These are phyloP conservation scores for Hemileccinum rubropunctum DNA, from an alignment of 768 basidiomycete species.

Conservation along the genomic window DNA sequence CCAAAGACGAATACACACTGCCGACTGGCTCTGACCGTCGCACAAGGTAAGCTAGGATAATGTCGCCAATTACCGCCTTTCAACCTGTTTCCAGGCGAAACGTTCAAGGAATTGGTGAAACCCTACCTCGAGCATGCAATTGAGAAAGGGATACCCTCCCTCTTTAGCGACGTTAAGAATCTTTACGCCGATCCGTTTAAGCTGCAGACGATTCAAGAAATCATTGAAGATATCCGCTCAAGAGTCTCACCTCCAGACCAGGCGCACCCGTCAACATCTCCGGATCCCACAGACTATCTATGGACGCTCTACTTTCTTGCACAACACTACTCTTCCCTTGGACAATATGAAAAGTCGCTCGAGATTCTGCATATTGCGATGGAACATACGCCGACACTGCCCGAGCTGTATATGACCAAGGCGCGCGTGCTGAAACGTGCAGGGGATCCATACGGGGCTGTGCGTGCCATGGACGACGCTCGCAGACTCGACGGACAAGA, in stretches of 20 bases:
- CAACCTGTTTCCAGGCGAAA: slow-evolving; percentile 43
- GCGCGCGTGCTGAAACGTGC: slow-evolving; percentile 84
- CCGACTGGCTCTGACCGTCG: slow-evolving; percentile 69
- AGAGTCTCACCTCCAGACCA: slow-evolving; percentile 36
- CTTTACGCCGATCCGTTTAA: slow-evolving; percentile 71
- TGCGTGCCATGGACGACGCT: slow-evolving; percentile 75
- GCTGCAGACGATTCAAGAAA: slow-evolving; percentile 62
- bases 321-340: slow-evolving; percentile 77
- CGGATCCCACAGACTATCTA: slow-evolving; percentile 75
- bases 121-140: slow-evolving; percentile 71
- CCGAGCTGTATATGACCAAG: slow-evolving; percentile 81
- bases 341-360: slow-evolving; percentile 47
- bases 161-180: slow-evolving; percentile 89
- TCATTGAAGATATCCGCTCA: slow-evolving; percentile 52
- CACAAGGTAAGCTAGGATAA: slow-evolving; percentile 40
- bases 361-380: slow-evolving; percentile 63
- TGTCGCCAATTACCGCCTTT: not conserved
- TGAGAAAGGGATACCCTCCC: slow-evolving; percentile 84
- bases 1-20: slow-evolving; percentile 70
- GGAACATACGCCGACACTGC: slow-evolving; percentile 87
- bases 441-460: slow-evolving; percentile 77
- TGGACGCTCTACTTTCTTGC: slow-evolving; percentile 97
- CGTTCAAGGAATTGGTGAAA: slow-evolving; percentile 62
- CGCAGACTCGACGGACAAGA: slow-evolving; percentile 89
- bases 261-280: slow-evolving; percentile 18